Evolutionary conservation across 768 basidiomycete genomes (phyloP), one percentile per base, ranked within the genome.

Genomic region (Rhizopogon vinicolor): DNA sequence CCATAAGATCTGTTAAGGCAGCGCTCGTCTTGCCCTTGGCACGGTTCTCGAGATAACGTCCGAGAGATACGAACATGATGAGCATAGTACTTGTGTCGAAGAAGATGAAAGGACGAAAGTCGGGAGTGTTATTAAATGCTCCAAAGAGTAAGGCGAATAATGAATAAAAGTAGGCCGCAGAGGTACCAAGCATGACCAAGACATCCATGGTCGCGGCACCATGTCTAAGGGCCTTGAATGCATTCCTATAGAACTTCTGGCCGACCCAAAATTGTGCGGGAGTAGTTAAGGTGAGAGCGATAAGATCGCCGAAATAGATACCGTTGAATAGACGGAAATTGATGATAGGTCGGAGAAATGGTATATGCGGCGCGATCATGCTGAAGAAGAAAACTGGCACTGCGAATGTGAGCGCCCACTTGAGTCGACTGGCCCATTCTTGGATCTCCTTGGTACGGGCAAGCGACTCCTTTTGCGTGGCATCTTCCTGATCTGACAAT

Each of bases 21-120:
- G 94, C 94, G 42, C 93, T 94, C 2, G 97, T 98, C 72, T 91
- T 91, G 31, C 97, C 96, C 71, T 98, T 98, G 45, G 97, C 97
- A 54, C 87, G 83, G 72, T 98, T 98, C 75, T 98, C 97, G 48
- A 98, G 81, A 73, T 87, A 97, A 25, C 97, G 86, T 5, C 97
- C 97, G 13, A 98, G 82, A 2, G 93, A 95, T 63, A 98, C 89
- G 69, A 99, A 98, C 75, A 88, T 91, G 79, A 99, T 87, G 58
- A 99, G 77, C 97, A 98, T 98, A 18, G 97, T 97, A 65, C 93
- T 97, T 1, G 97, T 98, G 73, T 99, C 97, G 75, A 98, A 98
- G 74, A 98, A 98, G 44, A 93, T 81, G 67, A 88, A 82, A 2
- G 97, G 96, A 18, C 83, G 86, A 66, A 80, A 91, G 42, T 78